Base-by-base conservation (phyloP, 768 basidiomycete species). In the Amylocystis lapponica region DNA sequence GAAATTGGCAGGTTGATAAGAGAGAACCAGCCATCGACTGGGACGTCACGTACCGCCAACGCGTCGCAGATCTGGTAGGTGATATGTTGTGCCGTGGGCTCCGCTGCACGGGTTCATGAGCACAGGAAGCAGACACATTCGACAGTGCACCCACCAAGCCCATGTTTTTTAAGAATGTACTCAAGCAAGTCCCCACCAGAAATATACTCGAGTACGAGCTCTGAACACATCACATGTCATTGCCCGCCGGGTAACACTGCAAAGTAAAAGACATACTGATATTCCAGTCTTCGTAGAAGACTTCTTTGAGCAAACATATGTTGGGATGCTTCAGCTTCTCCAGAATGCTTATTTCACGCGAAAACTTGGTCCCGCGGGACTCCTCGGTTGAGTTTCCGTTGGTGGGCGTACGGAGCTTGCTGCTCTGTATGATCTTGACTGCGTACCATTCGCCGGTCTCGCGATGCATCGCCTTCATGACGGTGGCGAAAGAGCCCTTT, bases 101-200 rank as follows among this genome's bases (percentile, higher is more conserved):
- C 85, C 6, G 54, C 76, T 79, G 52, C 32, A 27, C 48, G 16
- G 11, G 7, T 22, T 7, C 8, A 43, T 36, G 6, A 37, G 35
- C 33, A 23, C 16, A 22, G 6, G 13, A 19, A 9, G 27, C 25
- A 36, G 26, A 4, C 31, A 27, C 10, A 32, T 17, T 16, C 38
- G 2, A 23, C 16, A 27, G 33, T 20, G 12, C 12, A 67, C 79
- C 62, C 50, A 89, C 88, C 49, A 5, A 91, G 61, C 2, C 86
- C 85, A 1, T 69, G 61, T 5, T 64, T 57, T 59, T 66, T 69
- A 39, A 89, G 59, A 49, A 94, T 91, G 52, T 78, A 80, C 46
- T 91, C 88, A 16, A 94, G 70, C 11, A 98, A 69, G 59, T 96
- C 93, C 0, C 92, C 94, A 10, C 95, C 95, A 21, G 84, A 78